phyloP scores from a whole-genome alignment of 2,329 filamentous ascomycete genomes.

The Didymella lethalis region DNA sequence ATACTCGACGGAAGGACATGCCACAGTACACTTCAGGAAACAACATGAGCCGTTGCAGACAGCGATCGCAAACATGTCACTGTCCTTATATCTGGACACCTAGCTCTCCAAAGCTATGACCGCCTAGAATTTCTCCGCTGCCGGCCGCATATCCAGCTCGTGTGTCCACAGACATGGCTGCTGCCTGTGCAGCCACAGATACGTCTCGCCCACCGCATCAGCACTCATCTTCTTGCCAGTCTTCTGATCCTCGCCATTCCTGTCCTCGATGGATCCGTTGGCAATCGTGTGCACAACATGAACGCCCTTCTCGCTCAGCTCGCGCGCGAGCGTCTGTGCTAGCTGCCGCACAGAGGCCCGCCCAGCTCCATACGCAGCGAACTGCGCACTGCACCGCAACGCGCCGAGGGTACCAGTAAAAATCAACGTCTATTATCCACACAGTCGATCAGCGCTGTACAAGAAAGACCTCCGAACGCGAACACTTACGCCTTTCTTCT shows the following conservation, averaged over 20 bases:
- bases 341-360: conserved; percentile 62
- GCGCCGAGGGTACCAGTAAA: conserved; percentile 65
- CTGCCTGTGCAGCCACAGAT: conserved; percentile 61
- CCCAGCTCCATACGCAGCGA: conserved; percentile 63
- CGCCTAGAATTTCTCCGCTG: conserved; percentile 58
- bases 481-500: conserved; percentile 59
- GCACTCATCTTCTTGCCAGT: conserved; percentile 65
- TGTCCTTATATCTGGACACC: neutral
- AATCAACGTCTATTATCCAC: conserved; percentile 56
- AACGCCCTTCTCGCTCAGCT: conserved; percentile 64
- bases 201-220: conserved; percentile 65
- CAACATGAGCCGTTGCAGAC: neutral
- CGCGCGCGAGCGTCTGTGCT: conserved; percentile 63
- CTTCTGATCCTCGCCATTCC: conserved; percentile 57
- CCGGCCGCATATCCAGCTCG: conserved; percentile 61
- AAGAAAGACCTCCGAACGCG: neutral
- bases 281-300: conserved; percentile 68
- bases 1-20: neutral
- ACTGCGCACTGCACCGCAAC: conserved; percentile 62
- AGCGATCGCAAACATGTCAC: neutral
- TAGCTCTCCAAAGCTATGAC: neutral
- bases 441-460: neutral
- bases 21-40: neutral
- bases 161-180: conserved; percentile 61
- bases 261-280: conserved; percentile 63